phyloP scores from a whole-genome alignment of 306 rosid genomes.

The Macrotyloma uniflorum region DNA sequence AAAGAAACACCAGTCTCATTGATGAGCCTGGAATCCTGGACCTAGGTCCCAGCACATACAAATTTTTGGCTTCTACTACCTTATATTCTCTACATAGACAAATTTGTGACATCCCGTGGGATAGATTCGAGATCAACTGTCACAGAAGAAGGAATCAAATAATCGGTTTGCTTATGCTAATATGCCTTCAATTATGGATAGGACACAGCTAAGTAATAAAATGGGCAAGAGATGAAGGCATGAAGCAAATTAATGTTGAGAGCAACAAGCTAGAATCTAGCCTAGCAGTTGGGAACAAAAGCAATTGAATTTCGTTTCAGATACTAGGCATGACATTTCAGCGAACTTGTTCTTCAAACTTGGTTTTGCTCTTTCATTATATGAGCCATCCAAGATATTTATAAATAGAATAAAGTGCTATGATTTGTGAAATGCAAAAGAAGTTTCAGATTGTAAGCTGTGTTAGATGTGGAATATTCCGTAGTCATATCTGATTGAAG shows the following conservation, averaged over 20 bases:
- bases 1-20: slow-evolving; percentile 95
- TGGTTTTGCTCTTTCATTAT: not conserved
- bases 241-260: slow-evolving; percentile 13
- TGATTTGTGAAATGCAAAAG: not conserved
- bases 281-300: slow-evolving; percentile 3
- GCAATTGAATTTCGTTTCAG: slow-evolving; percentile 26
- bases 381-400: not conserved
- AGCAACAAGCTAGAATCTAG: slow-evolving; percentile 35
- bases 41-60: slow-evolving; percentile 41
- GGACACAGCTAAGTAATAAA: slow-evolving; percentile 34
- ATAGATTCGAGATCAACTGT: slow-evolving; percentile 17
- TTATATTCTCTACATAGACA: slow-evolving; percentile 3
- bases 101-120: slow-evolving; percentile 34
- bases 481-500: not conserved
- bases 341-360: not conserved
- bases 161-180: slow-evolving; percentile 32
- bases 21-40: slow-evolving; percentile 40
- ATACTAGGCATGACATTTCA: slow-evolving; percentile 4
- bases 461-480: not conserved
- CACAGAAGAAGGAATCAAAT: slow-evolving; percentile 14
- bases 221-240: slow-evolving; percentile 23
- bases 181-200: slow-evolving; percentile 31
- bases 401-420: not conserved
- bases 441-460: not conserved
- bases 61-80: slow-evolving; percentile 31